Evolutionary conservation across 495 filamentous ascomycete genomes (phyloP), one percentile per base, ranked within the genome.

Genomic region (Tuber calosporum): DNA sequence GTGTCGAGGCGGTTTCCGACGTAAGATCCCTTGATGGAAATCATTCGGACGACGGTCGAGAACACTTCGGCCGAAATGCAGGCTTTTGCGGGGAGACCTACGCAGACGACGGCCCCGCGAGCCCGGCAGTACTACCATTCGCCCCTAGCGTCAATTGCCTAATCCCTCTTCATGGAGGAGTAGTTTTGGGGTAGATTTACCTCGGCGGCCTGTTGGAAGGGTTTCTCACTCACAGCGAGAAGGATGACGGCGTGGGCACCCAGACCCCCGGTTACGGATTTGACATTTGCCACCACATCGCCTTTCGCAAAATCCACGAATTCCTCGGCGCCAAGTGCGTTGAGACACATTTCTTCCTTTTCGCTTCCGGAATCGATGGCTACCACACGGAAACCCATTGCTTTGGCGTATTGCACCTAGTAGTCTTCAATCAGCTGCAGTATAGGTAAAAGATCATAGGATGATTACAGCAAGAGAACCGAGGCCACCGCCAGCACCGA

Each of bases 11-110:
- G 88, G 83, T 94, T 97, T 62, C 94, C 94, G 74, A 97, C 94
- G 80, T 97, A 97, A 76, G 88, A 91, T 66, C 94, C 94, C 85
- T 92, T 93, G 87, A 98, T 97, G 76, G 84, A 90, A 83, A 97
- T 90, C 92, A 97, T 96, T 79, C 87, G 87, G 76, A 93, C 86
- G 38, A 97, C 94, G 4, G 90, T 91, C 76, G 91, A 87, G 81
- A 97, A 95, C 37, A 97, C 93, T 13, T 92, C 90, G 4, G 93
- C 94, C 73, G 87, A 87, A 68, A 97, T 86, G 81, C 84, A 92
- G 3, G 94, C 94, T 66, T 87, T 84, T 1, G 91, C 90, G 0
- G 94, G 94, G 17, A 97, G 83, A 72, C 94, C 94, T 75, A 98
- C 94, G 77, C 90, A 92, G 69, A 97, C 87, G 74, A 97, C 88